phyloP scores from a whole-genome alignment of 148 eudicot species.

The Rhododendron vialii region DNA sequence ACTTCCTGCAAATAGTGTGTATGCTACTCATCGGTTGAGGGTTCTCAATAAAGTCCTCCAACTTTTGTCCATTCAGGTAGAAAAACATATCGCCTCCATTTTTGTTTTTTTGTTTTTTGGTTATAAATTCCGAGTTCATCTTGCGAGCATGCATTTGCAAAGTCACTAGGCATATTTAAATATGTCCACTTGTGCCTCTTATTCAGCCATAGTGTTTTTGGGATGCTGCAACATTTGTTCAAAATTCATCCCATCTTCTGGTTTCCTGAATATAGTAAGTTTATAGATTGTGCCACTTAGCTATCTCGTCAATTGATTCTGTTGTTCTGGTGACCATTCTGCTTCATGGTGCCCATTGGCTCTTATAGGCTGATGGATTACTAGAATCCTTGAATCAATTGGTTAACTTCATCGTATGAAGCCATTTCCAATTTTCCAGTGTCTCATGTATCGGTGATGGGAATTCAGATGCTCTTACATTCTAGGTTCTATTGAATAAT shows the following conservation, averaged over 20 bases:
- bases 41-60: constrained; percentile 73
- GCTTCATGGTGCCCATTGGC: background rate
- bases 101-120: background rate
- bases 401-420: background rate
- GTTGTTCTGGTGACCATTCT: background rate
- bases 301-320: background rate
- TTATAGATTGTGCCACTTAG: background rate
- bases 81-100: background rate
- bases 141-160: background rate
- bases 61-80: constrained; percentile 74
- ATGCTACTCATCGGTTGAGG: constrained; percentile 72
- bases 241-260: background rate
- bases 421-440: background rate
- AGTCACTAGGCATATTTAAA: background rate
- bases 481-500: background rate
- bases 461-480: background rate
- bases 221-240: background rate
- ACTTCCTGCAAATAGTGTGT: constrained; percentile 67
- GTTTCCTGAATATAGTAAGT: background rate
- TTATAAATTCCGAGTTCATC: background rate
- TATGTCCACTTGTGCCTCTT: background rate
- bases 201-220: background rate
- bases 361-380: background rate
- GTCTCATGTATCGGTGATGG: background rate
- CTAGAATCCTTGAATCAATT: background rate